Evolutionary conservation across 2,329 filamentous ascomycete species (phyloP).

Genomic region (Arthroderma sp.): DNA sequence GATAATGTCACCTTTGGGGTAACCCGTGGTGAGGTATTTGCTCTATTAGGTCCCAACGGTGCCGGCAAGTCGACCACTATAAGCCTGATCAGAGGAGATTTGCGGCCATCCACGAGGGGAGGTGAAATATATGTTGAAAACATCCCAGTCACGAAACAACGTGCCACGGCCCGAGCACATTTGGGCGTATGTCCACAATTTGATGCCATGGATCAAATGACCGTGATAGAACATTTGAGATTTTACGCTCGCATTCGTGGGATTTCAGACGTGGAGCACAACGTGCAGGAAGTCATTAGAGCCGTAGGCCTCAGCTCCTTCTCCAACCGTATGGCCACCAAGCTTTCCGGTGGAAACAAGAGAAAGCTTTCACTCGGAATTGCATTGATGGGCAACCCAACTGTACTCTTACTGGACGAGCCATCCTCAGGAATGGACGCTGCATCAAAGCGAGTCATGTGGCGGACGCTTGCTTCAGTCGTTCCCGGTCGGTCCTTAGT

Average conservation of each 20-base stretch:
- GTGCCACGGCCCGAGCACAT: slow-evolving; percentile 58
- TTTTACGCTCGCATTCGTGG: slow-evolving; percentile 83
- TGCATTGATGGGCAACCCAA: slow-evolving; percentile 82
- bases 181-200: slow-evolving; percentile 88
- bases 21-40: slow-evolving; percentile 68
- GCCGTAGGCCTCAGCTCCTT: slow-evolving; percentile 68
- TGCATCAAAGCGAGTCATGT: slow-evolving; percentile 83
- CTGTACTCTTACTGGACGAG: slow-evolving; percentile 77
- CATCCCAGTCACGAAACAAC: slow-evolving; percentile 57
- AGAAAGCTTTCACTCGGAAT: slow-evolving; percentile 83
- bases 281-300: slow-evolving; percentile 63
- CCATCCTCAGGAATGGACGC: slow-evolving; percentile 82
- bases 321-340: slow-evolving; percentile 58
- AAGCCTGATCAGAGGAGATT: slow-evolving; percentile 76
- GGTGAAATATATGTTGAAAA: slow-evolving; percentile 73
- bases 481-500: slow-evolving; percentile 68
- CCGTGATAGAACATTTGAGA: slow-evolving; percentile 67
- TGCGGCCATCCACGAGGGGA: slow-evolving; percentile 55
- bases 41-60: slow-evolving; percentile 77
- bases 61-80: slow-evolving; percentile 88
- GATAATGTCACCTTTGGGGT: slow-evolving; percentile 79
- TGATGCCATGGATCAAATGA: slow-evolving; percentile 83
- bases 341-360: slow-evolving; percentile 82
- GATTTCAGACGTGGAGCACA: slow-evolving; percentile 59
- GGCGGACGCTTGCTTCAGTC: slow-evolving; percentile 65